phyloP scores from a whole-genome alignment of 225 moss, liverwort and hornwort genomes.

The Polytrichum formosum region DNA sequence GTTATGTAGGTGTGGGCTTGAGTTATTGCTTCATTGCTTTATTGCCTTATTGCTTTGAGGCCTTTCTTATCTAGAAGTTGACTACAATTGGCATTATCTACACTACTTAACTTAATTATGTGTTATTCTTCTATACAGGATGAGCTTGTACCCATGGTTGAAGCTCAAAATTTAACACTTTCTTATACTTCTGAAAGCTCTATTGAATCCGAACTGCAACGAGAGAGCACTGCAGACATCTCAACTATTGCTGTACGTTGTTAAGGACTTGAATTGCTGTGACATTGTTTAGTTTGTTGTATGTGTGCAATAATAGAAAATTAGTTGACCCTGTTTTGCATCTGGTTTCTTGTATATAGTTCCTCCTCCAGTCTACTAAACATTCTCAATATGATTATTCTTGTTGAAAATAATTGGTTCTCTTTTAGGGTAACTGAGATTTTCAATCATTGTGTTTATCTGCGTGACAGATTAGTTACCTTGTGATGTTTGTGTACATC shows the following conservation, averaged over 20 bases:
- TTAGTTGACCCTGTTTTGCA: background rate
- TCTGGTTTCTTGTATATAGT: conserved; percentile 1
- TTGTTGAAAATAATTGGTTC: no score
- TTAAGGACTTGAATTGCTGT: background rate
- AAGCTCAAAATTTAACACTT: conserved; percentile 56
- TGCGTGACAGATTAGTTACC: conserved; percentile 85
- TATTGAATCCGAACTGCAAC: conserved; percentile 68
- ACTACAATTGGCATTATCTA: background rate
- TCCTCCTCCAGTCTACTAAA: no score
- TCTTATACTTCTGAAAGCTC: conserved; percentile 91
- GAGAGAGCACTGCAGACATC: conserved; percentile 94
- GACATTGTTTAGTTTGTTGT: background rate
- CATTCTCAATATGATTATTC: no score
- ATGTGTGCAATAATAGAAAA: background rate
- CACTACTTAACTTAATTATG: conserved; percentile 1
- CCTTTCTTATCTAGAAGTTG: no score
- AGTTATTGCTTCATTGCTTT: no score
- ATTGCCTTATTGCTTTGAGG: no score
- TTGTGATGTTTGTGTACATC: conserved; percentile 94
- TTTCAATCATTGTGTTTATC: conserved; percentile 2
- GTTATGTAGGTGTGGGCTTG: no score
- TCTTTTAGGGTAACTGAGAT: no score
- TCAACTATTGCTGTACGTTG: conserved; percentile 71
- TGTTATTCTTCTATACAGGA: conserved; percentile 43
- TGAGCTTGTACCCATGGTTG: conserved; percentile 65